Evolutionary conservation across 1,284 basidiomycete genomes (phyloP), one percentile per base, ranked within the genome.

Genomic region (Ustilago loliicola): DNA sequence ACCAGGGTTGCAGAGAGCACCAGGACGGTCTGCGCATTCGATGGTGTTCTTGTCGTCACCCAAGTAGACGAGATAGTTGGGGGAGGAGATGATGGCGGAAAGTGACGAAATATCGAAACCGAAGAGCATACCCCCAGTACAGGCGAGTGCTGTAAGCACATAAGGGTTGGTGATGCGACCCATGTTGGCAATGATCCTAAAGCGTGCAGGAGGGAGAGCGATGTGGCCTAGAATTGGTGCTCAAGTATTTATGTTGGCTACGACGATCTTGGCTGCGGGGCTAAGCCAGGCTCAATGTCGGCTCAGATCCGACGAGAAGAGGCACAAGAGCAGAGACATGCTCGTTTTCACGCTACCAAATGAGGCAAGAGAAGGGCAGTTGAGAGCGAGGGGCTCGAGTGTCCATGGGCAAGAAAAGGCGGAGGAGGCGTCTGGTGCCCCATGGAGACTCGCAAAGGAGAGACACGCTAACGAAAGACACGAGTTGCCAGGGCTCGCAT

Each of bases 61-160:
- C 27, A 72, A 77, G 56, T 77, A 73, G 48, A 50, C 50, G n/a
- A 68, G 54, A 48, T 77, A 80, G 66, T 75, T 80, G 25, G 66
- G 55, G 0, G 66, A 59, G 5, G 61, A 58, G 50, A 78, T 61
- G 36, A 78, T 76, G 17, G 62, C 77, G 5, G 60, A 61, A 48
- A 80, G 55, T 21, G 63, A 65, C 2, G 52, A 38, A 23, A 78
- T 71, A 38, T 80, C 76, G 45, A 78, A 75, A 4, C 78, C 78
- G 55, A 78, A 80, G 9, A 80, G 58, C 32, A 80, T 38, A 34
- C 78, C 78, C 23, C 78, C 75, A 7, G 61, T 70, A 30, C 67
- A 78, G 60, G 72, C 64, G 38, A 77, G 54, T 30, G 76, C 72
- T 23, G 75, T 66, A 5, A 77, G 61, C 45, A 68, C 54, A 32